Conservation (phyloP, 116 monocot genomes). For the Cymodocea nodosa region DNA sequence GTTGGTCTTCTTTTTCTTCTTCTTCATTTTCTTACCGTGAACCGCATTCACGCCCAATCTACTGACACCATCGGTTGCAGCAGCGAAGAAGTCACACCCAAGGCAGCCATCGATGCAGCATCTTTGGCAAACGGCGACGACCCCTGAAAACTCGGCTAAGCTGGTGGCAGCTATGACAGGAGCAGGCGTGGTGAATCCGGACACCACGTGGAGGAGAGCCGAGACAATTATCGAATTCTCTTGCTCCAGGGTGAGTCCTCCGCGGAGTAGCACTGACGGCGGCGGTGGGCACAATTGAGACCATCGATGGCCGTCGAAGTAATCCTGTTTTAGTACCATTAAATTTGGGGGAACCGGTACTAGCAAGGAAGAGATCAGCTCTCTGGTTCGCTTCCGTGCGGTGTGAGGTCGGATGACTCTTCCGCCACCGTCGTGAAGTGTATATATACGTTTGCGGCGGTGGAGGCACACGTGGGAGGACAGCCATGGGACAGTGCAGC, state of each 20-base stretch:
- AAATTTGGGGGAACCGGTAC: too few relatives aligned
- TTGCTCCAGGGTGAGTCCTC: constrained; percentile 14
- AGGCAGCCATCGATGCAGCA: constrained; percentile 46
- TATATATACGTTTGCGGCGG: too few relatives aligned
- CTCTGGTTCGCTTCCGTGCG: too few relatives aligned
- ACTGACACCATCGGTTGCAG: not conserved
- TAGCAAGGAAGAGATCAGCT: too few relatives aligned
- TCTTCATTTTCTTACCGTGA: constrained; percentile 13
- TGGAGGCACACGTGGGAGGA: too few relatives aligned
- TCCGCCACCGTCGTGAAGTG: too few relatives aligned
- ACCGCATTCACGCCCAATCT: not conserved
- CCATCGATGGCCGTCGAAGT: too few relatives aligned
- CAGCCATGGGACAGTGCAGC: too few relatives aligned
- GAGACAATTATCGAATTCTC: constrained; percentile 42
- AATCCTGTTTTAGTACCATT: too few relatives aligned
- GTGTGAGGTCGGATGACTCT: too few relatives aligned
- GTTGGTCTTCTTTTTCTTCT: constrained; percentile 25
- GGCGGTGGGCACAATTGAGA: too few relatives aligned
- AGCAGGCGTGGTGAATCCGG: constrained; percentile 9
- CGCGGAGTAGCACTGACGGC: not conserved
- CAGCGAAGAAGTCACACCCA: constrained; percentile 34
- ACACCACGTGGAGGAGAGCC: constrained; percentile 23
- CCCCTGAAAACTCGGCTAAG: not conserved
- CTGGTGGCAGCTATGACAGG: not conserved
- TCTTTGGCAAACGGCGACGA: constrained; percentile 7